Evolutionary conservation across 106 monocot species (phyloP), one percentile per base, ranked within the genome.

Genomic region (Phalaenopsis aphrodite): DNA sequence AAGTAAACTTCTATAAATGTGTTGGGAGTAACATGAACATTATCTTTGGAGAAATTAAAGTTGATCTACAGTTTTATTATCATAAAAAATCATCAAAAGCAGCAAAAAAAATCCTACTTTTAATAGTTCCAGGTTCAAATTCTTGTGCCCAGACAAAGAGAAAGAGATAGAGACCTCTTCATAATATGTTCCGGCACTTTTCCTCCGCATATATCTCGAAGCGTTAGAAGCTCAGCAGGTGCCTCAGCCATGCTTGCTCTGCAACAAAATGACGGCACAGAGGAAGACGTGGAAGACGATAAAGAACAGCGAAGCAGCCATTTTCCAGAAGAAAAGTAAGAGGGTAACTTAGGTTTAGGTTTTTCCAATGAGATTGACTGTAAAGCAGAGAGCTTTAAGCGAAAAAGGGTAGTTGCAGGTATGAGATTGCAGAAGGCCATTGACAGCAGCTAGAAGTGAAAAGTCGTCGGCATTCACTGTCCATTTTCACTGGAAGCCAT

Each of bases 141-240:
- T 45, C 43, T 45, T 45, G 43, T 45, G 43, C 43, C 3, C 43
- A 45, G 43, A 45, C 0, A 61, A 6, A 12, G 36, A n/a, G n/a
- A 21, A 3, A 8, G n/a, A 68, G 39, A 69, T 57, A 58, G 36
- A 83, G 5, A 85, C 90, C 90, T 90, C 78, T 67, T 74, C 21
- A 90, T 78, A 46, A 90, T 82, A 75, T 75, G 79, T 0, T 90
- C 85, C 15, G 86, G 90, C 1, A 90, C 86, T 42, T 78, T 84
- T 30, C 88, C 86, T 37, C 47, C 76, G 67, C 90, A 90, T 24
- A 86, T 76, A 55, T 88, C 85, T 21, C 84, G 81, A 24, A 90
- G 79, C 21, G 84, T 84, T 36, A 46, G 56, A 46, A 66, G 37
- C 68, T 76, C 49, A 52, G 42, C 49, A 2, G 76, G 8, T 49